Evolutionary conservation across 176 grass and related monocot species (phyloP).

Genomic region (Themeda triandra): DNA sequence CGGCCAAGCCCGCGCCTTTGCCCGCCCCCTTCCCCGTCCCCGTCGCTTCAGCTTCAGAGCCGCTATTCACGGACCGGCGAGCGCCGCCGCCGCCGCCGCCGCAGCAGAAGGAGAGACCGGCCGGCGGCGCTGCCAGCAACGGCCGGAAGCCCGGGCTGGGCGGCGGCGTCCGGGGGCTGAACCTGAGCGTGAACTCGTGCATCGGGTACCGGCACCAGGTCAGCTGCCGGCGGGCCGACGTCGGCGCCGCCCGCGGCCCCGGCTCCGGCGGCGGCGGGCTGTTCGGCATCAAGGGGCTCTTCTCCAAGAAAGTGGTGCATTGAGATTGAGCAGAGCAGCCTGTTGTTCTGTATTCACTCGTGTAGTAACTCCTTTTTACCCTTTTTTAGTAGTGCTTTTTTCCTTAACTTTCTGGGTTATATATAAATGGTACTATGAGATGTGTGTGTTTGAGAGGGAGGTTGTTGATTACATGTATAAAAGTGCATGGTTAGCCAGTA

Average conservation of each 20-base stretch:
- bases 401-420: not conserved
- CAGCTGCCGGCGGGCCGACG: conserved; percentile 51
- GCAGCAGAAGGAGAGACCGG: conserved; percentile 13
- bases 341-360: not conserved
- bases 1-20: not conserved
- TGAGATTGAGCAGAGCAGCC: too few species aligned
- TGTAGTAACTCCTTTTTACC: not conserved
- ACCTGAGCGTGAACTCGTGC: conserved; percentile 76
- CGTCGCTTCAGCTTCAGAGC: not conserved
- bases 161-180: conserved; percentile 41
- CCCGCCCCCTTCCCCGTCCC: not conserved
- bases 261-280: conserved; percentile 20
- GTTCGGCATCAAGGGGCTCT: conserved; percentile 61
- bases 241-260: conserved; percentile 1
- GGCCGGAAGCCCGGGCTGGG: conserved; percentile 9
- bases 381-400: not conserved
- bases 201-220: conserved; percentile 67
- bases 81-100: not conserved
- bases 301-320: conserved; percentile 86
- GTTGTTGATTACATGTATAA: conserved; percentile 36
- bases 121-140: not conserved
- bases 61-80: conserved; percentile 2
- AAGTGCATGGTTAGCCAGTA: conserved; percentile 9
- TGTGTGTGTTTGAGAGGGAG: not conserved
- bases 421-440: not conserved